Evolutionary conservation across 2,329 filamentous ascomycete species (phyloP), one percentile per base, ranked within the genome.

Genomic region (Nemania serpens): DNA sequence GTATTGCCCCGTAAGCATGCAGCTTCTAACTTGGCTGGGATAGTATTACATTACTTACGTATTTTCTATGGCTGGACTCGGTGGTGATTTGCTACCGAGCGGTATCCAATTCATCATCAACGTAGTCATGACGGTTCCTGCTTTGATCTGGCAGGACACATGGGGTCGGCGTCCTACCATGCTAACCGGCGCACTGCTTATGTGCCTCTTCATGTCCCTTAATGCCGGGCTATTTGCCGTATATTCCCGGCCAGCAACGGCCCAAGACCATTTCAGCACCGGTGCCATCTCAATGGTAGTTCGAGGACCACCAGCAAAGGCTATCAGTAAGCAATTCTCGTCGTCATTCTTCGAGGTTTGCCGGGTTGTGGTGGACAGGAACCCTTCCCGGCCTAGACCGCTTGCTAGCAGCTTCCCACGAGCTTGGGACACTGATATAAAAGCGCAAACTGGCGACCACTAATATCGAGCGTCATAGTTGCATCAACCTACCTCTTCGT

Each of bases 51-150:
- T 89, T 65, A 82, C 81, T 49, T 90, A 90, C 65, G 83, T 91
- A 60, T 91, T 91, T 73, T 80, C 80, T 11, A 91, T 91, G 89
- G 88, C 88, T 15, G 88, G 88, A 10, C 78, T 89, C n/a, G 77
- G 75, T 1, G 82, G 84, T 66, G 81, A 80, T 55, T 81, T 91
- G 9, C 75, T 90, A 46, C 83, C 88, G 7, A 89, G 86, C 17
- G 86, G 84, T 10, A 91, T 91, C 64, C 86, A 91, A 70, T 91
- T 90, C 72, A 81, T 93, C 68, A 91, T 94, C 79, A 93, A 93
- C 73, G 90, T 94, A 1, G 62, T 88, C 54, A 91, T 91, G 87
- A 94, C 91, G 0, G 73, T 93, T 2, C 89, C 90, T 0, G 90
- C 90, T 1, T 81, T 94, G 22, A 75, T 93, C 58, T 93, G 80